A percentile compares a stretch with the other conserved stretches of the same genome.
These are phyloP conservation scores for Botrytis galanthina DNA, from an alignment of 2,329 filamentous ascomycete genomes.

Conservation along the genomic window DNA sequence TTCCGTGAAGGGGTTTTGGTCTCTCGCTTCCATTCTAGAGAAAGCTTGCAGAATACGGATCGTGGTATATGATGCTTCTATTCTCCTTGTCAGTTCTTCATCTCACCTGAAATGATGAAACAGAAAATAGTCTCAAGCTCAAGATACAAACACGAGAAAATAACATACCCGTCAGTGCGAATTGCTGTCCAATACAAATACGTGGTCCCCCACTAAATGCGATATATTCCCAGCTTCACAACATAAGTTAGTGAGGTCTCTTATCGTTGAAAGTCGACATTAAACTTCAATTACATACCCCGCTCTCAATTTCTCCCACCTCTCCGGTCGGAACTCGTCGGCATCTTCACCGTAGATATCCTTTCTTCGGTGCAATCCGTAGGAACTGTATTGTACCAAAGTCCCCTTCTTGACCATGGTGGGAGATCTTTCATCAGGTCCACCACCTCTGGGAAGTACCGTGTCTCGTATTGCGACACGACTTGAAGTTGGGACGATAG, in stretches of 20 bases:
- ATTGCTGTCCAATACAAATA: conserved; percentile 62
- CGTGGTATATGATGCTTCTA: conserved; percentile 38
- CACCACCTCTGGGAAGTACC: conserved; percentile 40
- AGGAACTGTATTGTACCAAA: conserved; percentile 27
- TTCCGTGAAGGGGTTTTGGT: conserved; percentile 27
- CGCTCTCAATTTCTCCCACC: conserved; percentile 38
- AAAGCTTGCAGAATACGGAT: conserved; percentile 38
- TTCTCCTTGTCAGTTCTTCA: conserved; percentile 43
- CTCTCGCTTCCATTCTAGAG: conserved; percentile 32
- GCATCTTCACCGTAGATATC: conserved; percentile 65
- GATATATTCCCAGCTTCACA: conserved; percentile 66
- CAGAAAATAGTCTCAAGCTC: not conserved
- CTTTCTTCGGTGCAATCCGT: conserved; percentile 39
- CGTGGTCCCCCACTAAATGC: conserved; percentile 70
- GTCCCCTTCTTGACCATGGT: conserved; percentile 37
- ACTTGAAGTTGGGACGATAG: conserved; percentile 51
- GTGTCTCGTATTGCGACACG: conserved; percentile 49
- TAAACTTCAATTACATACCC: not conserved
- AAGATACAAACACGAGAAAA: conserved; percentile 33
- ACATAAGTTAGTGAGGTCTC: conserved; percentile 43
- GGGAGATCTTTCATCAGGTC: conserved; percentile 35
- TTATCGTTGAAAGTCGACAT: not conserved
- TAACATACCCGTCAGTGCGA: conserved; percentile 27
- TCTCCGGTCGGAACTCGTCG: conserved; percentile 35
- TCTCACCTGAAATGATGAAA: not conserved